Conservation (phyloP, 2,329 filamentous ascomycete genomes). For the Colletotrichum higginsianum region DNA sequence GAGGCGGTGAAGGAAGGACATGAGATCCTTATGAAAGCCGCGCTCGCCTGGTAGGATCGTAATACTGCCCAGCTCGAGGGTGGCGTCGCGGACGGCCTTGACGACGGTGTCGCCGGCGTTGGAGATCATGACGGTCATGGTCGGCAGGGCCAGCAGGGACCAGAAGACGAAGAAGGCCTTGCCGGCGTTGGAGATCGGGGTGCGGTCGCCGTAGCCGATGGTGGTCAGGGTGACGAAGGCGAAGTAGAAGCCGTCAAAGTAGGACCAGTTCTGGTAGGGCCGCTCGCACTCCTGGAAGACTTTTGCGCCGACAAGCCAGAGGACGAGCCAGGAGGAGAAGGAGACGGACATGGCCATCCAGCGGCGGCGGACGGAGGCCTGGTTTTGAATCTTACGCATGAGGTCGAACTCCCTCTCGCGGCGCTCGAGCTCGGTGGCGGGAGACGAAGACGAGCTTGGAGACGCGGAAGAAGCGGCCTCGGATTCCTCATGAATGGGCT, state of each 20-base stretch:
- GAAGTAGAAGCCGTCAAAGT: conserved; percentile 89
- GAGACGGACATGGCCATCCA: conserved; percentile 84
- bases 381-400: conserved; percentile 85
- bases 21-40: conserved; percentile 62
- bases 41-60: conserved; percentile 73
- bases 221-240: conserved; percentile 84
- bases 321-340: conserved; percentile 74
- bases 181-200: conserved; percentile 82
- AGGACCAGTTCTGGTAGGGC: conserved; percentile 74
- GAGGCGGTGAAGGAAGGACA: conserved; percentile 51
- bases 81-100: conserved; percentile 69
- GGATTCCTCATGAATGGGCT: conserved; percentile 58
- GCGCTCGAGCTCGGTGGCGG: conserved; percentile 66
- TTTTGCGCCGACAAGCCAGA: conserved; percentile 86
- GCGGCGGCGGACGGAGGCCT: conserved; percentile 75
- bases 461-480: not conserved
- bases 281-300: conserved; percentile 75
- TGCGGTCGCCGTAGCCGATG: conserved; percentile 88
- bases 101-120: conserved; percentile 90
- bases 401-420: conserved; percentile 81
- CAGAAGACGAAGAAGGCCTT: conserved; percentile 95
- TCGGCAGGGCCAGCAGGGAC: conserved; percentile 87
- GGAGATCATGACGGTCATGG: conserved; percentile 88
- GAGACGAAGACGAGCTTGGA: not conserved
- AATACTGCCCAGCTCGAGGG: conserved; percentile 69